Conservation (phyloP, 495 filamentous ascomycete species). For the Hyaloscypha finlandica region DNA sequence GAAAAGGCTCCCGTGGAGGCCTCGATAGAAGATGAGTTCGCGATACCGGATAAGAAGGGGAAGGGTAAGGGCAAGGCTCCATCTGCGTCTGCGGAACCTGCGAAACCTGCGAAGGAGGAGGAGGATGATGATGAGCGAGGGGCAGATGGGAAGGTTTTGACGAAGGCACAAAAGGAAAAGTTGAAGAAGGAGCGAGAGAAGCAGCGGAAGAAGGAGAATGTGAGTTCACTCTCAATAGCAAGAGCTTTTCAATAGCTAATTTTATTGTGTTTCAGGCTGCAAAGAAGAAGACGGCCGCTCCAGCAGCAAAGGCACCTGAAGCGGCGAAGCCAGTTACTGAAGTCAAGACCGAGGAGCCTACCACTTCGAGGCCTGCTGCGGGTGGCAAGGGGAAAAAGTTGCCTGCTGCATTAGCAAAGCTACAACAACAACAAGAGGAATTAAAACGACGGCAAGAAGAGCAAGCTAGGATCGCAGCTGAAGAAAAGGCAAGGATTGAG, state of each 20-base stretch:
- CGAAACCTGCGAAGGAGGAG: slow-evolving; percentile 47
- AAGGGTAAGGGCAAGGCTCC: slow-evolving; percentile 57
- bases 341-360: slow-evolving; percentile 39
- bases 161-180: slow-evolving; percentile 95
- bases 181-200: slow-evolving; percentile 95
- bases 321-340: slow-evolving; percentile 44
- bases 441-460: slow-evolving; percentile 76
- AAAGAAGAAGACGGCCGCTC: slow-evolving; percentile 64
- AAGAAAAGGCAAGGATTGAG: slow-evolving; percentile 71
- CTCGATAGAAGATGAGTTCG: slow-evolving; percentile 83
- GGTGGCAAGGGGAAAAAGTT: slow-evolving; percentile 91
- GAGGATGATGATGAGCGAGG: slow-evolving; percentile 60
- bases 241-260: slow-evolving; percentile 16
- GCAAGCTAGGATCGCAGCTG: slow-evolving; percentile 63
- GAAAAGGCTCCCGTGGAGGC: slow-evolving; percentile 84
- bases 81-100: slow-evolving; percentile 56
- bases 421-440: slow-evolving; percentile 93
- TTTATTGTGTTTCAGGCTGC: slow-evolving; percentile 49
- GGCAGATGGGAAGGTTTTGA: slow-evolving; percentile 67
- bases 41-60: slow-evolving; percentile 87
- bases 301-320: slow-evolving; percentile 53
- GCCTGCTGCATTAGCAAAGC: slow-evolving; percentile 72
- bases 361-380: slow-evolving; percentile 36
- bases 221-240: slow-evolving; percentile 37
- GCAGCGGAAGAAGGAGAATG: slow-evolving; percentile 90